Percentiles rank a stretch among this genome's conserved stretches.
phyloP scores from a whole-genome alignment of 2,329 filamentous ascomycete genomes.

The Fusarium verticillioides region DNA sequence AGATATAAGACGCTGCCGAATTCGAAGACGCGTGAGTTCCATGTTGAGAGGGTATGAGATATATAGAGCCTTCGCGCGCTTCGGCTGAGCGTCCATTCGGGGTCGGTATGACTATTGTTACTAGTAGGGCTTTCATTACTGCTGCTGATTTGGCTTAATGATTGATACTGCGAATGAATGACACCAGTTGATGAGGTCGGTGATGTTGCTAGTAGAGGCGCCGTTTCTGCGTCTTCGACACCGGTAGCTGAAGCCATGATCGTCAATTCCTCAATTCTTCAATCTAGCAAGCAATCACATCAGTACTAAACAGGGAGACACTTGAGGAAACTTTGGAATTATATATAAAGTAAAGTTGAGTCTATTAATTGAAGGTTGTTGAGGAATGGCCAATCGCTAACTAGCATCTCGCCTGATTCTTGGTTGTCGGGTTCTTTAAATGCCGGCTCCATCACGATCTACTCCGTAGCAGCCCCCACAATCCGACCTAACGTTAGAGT shows the following conservation, averaged over 20 bases:
- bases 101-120: background rate
- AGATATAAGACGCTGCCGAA: conserved; percentile 71
- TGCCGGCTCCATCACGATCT: conserved; percentile 5
- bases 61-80: conserved; percentile 58
- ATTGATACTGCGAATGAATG: background rate
- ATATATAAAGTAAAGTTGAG: background rate
- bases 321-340: background rate
- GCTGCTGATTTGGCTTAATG: background rate
- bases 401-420: conserved; percentile 7
- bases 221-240: conserved; percentile 28
- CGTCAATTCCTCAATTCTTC: background rate
- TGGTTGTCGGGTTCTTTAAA: conserved; percentile 8
- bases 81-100: conserved; percentile 27
- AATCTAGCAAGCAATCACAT: background rate
- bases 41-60: conserved; percentile 71
- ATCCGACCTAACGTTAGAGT: background rate
- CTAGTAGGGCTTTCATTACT: background rate
- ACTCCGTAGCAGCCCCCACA: conserved; percentile 7
- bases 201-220: conserved; percentile 14
- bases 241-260: conserved; percentile 21
- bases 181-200: background rate
- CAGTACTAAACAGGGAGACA: background rate
- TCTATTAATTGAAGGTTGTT: background rate
- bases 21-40: conserved; percentile 73
- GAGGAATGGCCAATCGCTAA: background rate